Percentiles rank a stretch among this genome's conserved stretches.
Conservation (phyloP, 768 basidiomycete species). For the Hebeloma cylindrosporum region DNA sequence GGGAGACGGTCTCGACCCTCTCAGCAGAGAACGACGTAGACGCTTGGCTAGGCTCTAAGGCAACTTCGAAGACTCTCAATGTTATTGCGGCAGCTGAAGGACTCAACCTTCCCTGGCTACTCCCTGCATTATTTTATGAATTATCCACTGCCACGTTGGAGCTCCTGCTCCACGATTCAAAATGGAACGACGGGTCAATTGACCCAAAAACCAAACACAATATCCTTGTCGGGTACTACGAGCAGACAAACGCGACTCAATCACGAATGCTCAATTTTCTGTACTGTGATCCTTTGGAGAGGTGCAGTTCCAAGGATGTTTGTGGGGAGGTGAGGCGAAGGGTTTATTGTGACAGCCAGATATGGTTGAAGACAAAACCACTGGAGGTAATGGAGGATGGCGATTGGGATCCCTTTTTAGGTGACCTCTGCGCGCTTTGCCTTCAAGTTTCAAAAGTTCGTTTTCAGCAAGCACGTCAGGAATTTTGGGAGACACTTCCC, state of each 20-base stretch:
- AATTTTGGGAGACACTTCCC: constrained; percentile 14
- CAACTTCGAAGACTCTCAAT: constrained; percentile 7
- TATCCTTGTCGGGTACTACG: constrained; percentile 9
- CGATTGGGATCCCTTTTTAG: constrained; percentile 14
- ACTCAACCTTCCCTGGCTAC: constrained; percentile 10
- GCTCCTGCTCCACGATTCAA: constrained; percentile 1
- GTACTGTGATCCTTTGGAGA: background rate
- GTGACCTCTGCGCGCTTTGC: constrained; percentile 10
- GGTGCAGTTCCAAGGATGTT: background rate
- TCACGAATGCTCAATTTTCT: too few species aligned
- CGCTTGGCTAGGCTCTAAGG: background rate
- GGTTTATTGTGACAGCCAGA: background rate
- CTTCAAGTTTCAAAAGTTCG: background rate
- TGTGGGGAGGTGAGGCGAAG: constrained; percentile 6
- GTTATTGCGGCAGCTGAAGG: constrained; percentile 5
- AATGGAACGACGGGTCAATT: background rate
- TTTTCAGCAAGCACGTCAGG: constrained; percentile 1
- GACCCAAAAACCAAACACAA: background rate
- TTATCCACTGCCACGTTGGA: constrained; percentile 16
- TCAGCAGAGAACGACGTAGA: background rate
- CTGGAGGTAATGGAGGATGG: constrained; percentile 19
- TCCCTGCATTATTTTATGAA: constrained; percentile 19
- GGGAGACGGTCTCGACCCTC: constrained; percentile 1
- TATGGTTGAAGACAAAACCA: constrained; percentile 11
- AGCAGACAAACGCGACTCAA: constrained; percentile 10